Conservation (phyloP, 1,284 basidiomycete species). For the Tetrapyrgos nigripes region DNA sequence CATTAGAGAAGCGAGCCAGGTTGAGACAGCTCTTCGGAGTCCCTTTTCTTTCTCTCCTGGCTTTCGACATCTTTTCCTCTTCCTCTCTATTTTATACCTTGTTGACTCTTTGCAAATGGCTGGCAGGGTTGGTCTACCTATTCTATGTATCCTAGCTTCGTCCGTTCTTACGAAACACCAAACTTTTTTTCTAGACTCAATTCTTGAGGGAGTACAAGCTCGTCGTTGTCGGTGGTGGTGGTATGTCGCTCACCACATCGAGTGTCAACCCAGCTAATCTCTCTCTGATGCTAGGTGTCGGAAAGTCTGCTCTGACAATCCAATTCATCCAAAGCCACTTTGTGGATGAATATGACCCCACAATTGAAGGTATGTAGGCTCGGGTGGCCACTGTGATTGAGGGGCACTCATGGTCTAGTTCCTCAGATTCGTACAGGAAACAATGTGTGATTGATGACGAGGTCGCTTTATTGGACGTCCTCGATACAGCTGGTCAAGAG, state of each 20-base stretch:
- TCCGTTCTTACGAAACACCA: background rate
- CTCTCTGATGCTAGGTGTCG: slow-evolving; percentile 72
- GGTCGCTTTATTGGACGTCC: slow-evolving; percentile 95
- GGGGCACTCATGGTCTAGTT: slow-evolving; percentile 7
- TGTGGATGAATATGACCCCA: slow-evolving; percentile 98
- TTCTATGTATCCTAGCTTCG: background rate
- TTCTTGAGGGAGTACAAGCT: slow-evolving; percentile 96
- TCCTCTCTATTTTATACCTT: slow-evolving; percentile 1
- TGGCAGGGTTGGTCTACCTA: slow-evolving; percentile 16
- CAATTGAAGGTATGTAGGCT: slow-evolving; percentile 81
- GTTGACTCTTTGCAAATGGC: slow-evolving; percentile 13
- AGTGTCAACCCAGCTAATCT: background rate
- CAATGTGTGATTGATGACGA: slow-evolving; percentile 98
- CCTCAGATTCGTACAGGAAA: slow-evolving; percentile 90
- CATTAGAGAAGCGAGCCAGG: too few species aligned
- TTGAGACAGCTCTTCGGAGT: background rate
- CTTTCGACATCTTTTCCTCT: background rate
- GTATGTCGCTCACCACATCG: slow-evolving; percentile 43
- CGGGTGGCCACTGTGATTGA: background rate
- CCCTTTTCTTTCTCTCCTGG: slow-evolving; percentile 4
- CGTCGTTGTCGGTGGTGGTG: slow-evolving; percentile 98
- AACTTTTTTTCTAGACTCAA: slow-evolving; percentile 66
- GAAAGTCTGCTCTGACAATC: slow-evolving; percentile 96
- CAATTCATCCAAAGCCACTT: slow-evolving; percentile 98
- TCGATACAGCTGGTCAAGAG: slow-evolving; percentile 99